Conservation (phyloP, 345 rosid genomes). For the Geranium rotundifolium region DNA sequence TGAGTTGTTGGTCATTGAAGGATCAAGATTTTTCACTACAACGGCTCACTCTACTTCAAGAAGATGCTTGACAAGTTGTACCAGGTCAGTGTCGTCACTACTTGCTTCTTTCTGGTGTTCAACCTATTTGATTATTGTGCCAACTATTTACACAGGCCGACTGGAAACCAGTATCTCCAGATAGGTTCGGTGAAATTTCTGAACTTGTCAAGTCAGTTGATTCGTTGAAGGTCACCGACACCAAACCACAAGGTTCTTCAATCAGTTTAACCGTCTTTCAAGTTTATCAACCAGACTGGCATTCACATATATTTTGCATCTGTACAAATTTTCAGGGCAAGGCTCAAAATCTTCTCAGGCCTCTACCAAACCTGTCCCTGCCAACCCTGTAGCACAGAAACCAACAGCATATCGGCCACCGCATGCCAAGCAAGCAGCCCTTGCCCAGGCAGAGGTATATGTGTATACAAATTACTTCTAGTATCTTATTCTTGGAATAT, state of each 20-base stretch:
- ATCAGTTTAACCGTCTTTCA: neutral
- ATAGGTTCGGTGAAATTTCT: conserved; percentile 56
- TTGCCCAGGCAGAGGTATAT: conserved; percentile 81
- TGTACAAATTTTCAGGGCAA: conserved; percentile 39
- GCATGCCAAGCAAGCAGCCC: conserved; percentile 70
- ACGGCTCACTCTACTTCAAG: conserved; percentile 66
- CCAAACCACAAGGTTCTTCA: conserved; percentile 51
- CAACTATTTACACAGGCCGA: conserved; percentile 43
- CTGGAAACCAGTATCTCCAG: conserved; percentile 81
- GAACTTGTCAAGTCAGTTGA: conserved; percentile 54
- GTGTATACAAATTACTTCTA: conserved; percentile 3
- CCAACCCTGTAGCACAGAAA: conserved; percentile 40
- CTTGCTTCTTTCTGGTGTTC: neutral
- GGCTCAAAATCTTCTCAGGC: conserved; percentile 22
- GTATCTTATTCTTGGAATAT: neutral
- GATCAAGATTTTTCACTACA: conserved; percentile 70
- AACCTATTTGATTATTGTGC: neutral
- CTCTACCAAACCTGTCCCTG: conserved; percentile 30
- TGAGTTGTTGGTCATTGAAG: conserved; percentile 28
- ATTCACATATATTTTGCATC: neutral
- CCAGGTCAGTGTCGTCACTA: conserved; percentile 48
- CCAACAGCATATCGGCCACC: conserved; percentile 96
- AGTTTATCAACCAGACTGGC: conserved; percentile 2
- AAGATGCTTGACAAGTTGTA: conserved; percentile 78
- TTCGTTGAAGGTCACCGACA: conserved; percentile 50